Evolutionary conservation across 345 rosid species (phyloP), one percentile per base, ranked within the genome.

Genomic region (Ceriops decandra): DNA sequence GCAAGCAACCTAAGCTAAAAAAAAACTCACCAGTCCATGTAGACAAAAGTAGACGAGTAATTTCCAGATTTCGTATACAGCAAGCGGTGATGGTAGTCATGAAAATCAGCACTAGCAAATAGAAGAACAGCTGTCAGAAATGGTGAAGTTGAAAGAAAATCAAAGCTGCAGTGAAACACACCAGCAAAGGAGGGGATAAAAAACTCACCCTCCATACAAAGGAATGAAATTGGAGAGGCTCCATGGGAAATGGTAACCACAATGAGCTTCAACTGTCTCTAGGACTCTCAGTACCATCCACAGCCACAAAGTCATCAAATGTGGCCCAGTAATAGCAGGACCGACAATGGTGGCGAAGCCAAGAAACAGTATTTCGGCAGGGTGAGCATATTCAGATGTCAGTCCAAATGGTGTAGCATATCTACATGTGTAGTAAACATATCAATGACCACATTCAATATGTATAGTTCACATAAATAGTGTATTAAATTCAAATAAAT

Each of bases 201-300:
- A 57, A 20, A 76, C 96, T 68, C 77, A 93, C 99, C 99, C 99
- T 64, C 96, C 99, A 64, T 95, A 95, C n/a, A 95, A 71, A 73
- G 97, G 98, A 56, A 95, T 62, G 75, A 95, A 87, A 73, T 95
- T 91, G 31, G 99, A 87, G 62, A 86, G 92, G 75, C 99, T 91
- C 98, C 99, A 95, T 20, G 97, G 98, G 74, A 95, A 91, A 86
- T 95, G 93, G 72, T 95, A 95, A 76, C 98, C 99, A 74, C 96
- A 91, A 74, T 95, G 99, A 73, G 97, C 98, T 80, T 95, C 99
- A 47, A 95, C 99, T 17, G 99, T 91, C 84, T 91, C 99, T 67
- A 95, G 77, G 65, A 95, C 97, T 82, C 99, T 84, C 10, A 95
- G 82, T 54, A 86, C 82, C 92, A 91, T 85, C 99, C 99, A 95